Percentiles rank a stretch among this genome's conserved stretches.
These are phyloP conservation scores for Ophiostoma sp. DNA, from an alignment of 2,329 filamentous ascomycete genomes.

Conservation along the genomic window DNA sequence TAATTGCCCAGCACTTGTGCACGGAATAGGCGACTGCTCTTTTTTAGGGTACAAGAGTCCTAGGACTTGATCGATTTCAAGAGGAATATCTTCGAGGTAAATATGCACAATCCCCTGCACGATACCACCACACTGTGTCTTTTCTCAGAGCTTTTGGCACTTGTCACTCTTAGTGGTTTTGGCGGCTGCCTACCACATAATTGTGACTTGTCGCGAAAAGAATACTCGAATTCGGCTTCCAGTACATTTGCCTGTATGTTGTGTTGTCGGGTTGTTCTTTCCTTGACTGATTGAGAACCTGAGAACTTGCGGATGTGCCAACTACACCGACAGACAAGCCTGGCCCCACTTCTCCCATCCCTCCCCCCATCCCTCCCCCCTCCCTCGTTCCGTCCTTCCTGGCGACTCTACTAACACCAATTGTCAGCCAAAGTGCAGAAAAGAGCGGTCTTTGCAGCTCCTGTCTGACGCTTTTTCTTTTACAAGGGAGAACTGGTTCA, in stretches of 20 bases:
- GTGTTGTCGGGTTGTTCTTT: neutral
- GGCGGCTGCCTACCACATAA: neutral
- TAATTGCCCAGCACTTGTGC: neutral
- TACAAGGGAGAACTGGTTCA: neutral
- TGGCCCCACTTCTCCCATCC: neutral
- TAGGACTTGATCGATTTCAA: neutral
- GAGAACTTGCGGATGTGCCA: neutral
- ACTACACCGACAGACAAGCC: neutral
- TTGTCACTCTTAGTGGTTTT: neutral
- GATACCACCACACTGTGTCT: neutral
- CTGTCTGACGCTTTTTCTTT: neutral
- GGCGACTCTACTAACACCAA: conserved; percentile 3
- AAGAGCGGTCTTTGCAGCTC: neutral
- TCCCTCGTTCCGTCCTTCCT: conserved; percentile 12
- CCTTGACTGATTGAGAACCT: neutral
- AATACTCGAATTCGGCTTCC: neutral
- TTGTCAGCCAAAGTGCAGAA: neutral
- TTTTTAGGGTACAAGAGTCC: neutral
- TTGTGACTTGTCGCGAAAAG: neutral
- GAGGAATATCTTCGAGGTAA: neutral
- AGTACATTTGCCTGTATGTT: neutral
- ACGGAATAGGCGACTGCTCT: neutral
- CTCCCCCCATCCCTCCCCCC: neutral
- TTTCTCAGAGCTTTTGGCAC: neutral
- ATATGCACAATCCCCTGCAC: conserved; percentile 9